Evolutionary conservation across 2,329 filamentous ascomycete species (phyloP).

Genomic region (Xylaria sp.): DNA sequence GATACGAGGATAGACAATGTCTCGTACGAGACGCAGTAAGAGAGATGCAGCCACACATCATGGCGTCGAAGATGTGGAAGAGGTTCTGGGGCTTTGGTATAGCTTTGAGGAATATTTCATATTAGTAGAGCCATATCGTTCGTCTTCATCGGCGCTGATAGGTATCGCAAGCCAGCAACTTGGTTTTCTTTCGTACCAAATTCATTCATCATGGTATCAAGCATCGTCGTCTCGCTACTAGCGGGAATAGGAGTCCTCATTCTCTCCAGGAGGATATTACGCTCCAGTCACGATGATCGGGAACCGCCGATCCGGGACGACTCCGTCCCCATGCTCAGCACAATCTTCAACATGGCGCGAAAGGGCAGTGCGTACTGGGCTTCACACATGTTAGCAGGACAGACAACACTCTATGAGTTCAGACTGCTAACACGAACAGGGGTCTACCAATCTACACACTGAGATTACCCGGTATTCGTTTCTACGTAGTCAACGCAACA

Average conservation of each 20-base stretch:
- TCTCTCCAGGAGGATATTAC: constrained; percentile 11
- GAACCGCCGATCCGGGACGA: neutral
- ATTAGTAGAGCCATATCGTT: too few relatives aligned
- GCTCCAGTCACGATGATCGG: neutral
- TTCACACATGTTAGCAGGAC: neutral
- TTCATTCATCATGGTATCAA: neutral
- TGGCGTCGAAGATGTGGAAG: too few relatives aligned
- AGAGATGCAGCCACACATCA: too few relatives aligned
- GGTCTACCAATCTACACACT: constrained; percentile 10
- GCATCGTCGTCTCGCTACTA: neutral
- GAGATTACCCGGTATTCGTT: constrained; percentile 1
- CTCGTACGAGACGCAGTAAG: too few relatives aligned
- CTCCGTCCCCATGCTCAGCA: neutral
- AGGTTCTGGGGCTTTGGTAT: too few relatives aligned
- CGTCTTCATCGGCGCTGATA: too few relatives aligned
- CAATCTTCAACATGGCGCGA: neutral
- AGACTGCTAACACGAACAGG: neutral
- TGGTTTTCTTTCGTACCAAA: too few relatives aligned
- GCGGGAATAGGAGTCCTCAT: neutral
- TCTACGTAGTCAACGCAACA: constrained; percentile 8
- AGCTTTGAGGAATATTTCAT: too few relatives aligned
- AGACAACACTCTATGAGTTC: too few relatives aligned
- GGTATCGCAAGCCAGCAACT: too few relatives aligned
- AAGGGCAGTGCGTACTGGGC: neutral
- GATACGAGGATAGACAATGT: too few relatives aligned